These are phyloP conservation scores for Scorias spongiosa DNA, from an alignment of 2,329 filamentous ascomycete genomes.

Conservation along the genomic window DNA sequence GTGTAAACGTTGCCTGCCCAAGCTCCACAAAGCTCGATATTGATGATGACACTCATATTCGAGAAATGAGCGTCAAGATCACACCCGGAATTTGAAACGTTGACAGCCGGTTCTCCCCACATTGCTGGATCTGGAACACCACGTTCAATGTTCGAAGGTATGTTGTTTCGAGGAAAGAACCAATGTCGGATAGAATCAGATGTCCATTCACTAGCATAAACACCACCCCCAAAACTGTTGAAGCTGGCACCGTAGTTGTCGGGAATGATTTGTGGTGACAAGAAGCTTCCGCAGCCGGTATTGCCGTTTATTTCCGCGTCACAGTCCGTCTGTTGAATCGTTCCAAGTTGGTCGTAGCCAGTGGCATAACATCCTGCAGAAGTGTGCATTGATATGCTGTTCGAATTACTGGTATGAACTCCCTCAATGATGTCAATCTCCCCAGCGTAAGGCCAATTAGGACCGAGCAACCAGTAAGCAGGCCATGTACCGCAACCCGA, in stretches of 20 bases:
- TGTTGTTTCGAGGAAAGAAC: slow-evolving; percentile 20
- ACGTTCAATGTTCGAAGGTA: slow-evolving; percentile 27
- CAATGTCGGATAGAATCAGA: slow-evolving; percentile 19
- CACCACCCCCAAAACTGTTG: slow-evolving; percentile 18
- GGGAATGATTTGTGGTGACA: slow-evolving; percentile 8
- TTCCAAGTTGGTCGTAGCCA: slow-evolving; percentile 15
- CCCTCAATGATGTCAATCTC: slow-evolving; percentile 22
- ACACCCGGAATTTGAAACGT: slow-evolving; percentile 37
- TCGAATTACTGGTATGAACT: slow-evolving; percentile 14
- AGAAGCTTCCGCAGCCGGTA: slow-evolving; percentile 17
- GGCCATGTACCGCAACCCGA: slow-evolving; percentile 26
- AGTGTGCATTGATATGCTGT: slow-evolving; percentile 20
- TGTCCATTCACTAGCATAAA: slow-evolving; percentile 23
- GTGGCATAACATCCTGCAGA: slow-evolving; percentile 16
- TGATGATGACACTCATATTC: slow-evolving; percentile 25
- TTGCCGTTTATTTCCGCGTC: slow-evolving; percentile 11
- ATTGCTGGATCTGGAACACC: slow-evolving; percentile 41
- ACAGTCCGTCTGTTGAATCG: slow-evolving; percentile 15
- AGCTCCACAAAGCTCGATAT: slow-evolving; percentile 26
- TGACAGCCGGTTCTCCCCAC: slow-evolving; percentile 48
- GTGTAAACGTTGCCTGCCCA: slow-evolving; percentile 21
- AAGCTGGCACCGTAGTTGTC: slow-evolving; percentile 20
- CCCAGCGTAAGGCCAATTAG: slow-evolving; percentile 24
- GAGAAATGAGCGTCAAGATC: slow-evolving; percentile 22
- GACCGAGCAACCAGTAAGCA: slow-evolving; percentile 30